These are phyloP conservation scores for Podaxis sp. DNA, from an alignment of 768 basidiomycete genomes.

Conservation along the genomic window DNA sequence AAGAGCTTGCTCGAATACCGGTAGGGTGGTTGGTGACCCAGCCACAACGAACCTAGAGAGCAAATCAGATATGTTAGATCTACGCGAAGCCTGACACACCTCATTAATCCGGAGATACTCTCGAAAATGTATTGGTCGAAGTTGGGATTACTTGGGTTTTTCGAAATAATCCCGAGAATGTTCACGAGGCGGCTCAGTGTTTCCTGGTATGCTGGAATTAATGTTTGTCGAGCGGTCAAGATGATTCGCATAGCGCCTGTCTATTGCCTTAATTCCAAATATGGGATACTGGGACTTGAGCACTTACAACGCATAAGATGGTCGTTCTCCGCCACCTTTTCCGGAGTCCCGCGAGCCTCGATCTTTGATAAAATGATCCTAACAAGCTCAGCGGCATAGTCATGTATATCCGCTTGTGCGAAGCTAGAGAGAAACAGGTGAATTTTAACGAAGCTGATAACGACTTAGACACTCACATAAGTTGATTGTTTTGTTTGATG, in stretches of 20 bases:
- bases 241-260: conserved; percentile 93
- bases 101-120: conserved; percentile 88
- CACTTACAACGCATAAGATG: conserved; percentile 92
- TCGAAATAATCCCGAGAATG: conserved; percentile 84
- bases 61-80: background rate
- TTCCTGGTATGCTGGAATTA: conserved; percentile 63
- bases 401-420: conserved; percentile 80
- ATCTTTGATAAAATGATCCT: conserved; percentile 74
- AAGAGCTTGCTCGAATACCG: conserved; percentile 73
- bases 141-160: conserved; percentile 95
- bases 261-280: background rate
- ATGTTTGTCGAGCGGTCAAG: conserved; percentile 76
- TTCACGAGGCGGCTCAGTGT: conserved; percentile 70
- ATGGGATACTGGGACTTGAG: conserved; percentile 8
- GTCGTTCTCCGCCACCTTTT: conserved; percentile 96
- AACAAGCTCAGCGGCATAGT: conserved; percentile 71
- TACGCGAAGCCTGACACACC: conserved; percentile 35
- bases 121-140: conserved; percentile 99
- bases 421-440: conserved; percentile 48
- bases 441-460: background rate
- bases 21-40: conserved; percentile 59
- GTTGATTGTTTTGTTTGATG: conserved; percentile 74
- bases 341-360: conserved; percentile 72
- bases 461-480: conserved; percentile 60
- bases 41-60: conserved; percentile 70